Percentiles rank a stretch among this genome's conserved stretches.
Evolutionary conservation across 768 basidiomycete genomes (phyloP).

Genomic region (Amanita molliuscula): DNA sequence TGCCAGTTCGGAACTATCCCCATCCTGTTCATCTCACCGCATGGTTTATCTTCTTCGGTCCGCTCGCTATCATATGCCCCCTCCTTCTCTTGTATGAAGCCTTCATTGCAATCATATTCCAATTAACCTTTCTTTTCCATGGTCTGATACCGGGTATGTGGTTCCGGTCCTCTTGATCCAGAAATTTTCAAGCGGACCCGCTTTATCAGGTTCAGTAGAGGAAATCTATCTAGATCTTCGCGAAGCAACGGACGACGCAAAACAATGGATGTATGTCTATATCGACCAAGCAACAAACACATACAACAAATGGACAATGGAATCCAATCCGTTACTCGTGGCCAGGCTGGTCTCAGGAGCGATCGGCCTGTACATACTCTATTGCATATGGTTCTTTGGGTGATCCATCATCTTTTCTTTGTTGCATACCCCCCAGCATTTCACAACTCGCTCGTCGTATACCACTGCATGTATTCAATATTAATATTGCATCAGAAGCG

Average conservation of each 20-base stretch:
- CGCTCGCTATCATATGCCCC: slow-evolving; percentile 26
- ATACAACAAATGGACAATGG: slow-evolving; percentile 29
- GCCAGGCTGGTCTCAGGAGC: slow-evolving; percentile 20
- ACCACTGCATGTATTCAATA: background rate
- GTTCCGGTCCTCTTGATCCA: background rate
- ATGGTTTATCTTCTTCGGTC: slow-evolving; percentile 32
- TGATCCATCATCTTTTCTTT: slow-evolving; percentile 3
- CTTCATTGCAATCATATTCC: slow-evolving; percentile 21
- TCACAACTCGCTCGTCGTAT: background rate
- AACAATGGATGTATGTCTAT: slow-evolving; percentile 25
- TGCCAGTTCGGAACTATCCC: slow-evolving; percentile 17
- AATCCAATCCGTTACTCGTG: slow-evolving; percentile 22
- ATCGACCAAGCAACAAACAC: slow-evolving; percentile 24
- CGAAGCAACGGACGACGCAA: slow-evolving; percentile 22
- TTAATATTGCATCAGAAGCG: background rate
- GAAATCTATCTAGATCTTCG: slow-evolving; percentile 22
- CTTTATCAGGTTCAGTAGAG: slow-evolving; percentile 16
- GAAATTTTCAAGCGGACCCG: background rate
- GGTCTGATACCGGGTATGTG: slow-evolving; percentile 22
- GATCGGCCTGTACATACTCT: slow-evolving; percentile 20
- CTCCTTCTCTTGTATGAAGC: slow-evolving; percentile 24
- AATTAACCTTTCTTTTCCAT: slow-evolving; percentile 24
- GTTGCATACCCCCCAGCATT: background rate
- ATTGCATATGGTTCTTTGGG: slow-evolving; percentile 20
- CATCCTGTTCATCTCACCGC: slow-evolving; percentile 24